phyloP scores from a whole-genome alignment of 2,329 filamentous ascomycete genomes.

The Aspergillus versicolor region DNA sequence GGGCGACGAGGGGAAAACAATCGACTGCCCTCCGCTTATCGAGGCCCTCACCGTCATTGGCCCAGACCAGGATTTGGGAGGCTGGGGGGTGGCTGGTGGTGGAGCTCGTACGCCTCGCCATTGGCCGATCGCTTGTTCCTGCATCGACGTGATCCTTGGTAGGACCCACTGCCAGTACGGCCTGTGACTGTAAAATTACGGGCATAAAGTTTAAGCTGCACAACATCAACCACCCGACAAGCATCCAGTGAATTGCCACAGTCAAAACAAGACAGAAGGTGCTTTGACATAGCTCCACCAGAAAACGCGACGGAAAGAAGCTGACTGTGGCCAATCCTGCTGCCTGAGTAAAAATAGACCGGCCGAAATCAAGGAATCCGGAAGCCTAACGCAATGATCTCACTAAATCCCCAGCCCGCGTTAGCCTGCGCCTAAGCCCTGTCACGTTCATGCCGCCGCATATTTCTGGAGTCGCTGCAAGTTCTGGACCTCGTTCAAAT shows the following conservation, averaged over 20 bases:
- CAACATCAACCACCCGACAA: neutral
- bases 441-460: neutral
- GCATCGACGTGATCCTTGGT: slow-evolving; percentile 1
- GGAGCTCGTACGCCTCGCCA: slow-evolving; percentile 36
- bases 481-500: too few relatives aligned
- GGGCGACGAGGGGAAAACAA: slow-evolving; percentile 9
- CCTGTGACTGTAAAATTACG: slow-evolving; percentile 1
- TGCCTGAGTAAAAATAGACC: slow-evolving; percentile 8
- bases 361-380: slow-evolving; percentile 2
- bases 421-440: slow-evolving; percentile 7
- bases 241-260: neutral
- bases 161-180: slow-evolving; percentile 1
- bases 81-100: slow-evolving; percentile 19
- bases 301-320: neutral
- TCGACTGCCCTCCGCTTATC: slow-evolving; percentile 8
- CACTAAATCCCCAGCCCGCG: neutral
- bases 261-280: neutral
- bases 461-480: too few relatives aligned
- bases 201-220: neutral
- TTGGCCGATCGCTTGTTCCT: slow-evolving; percentile 21
- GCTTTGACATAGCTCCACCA: neutral
- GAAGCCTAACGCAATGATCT: slow-evolving; percentile 4
- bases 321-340: neutral
- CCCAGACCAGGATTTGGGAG: slow-evolving; percentile 8
- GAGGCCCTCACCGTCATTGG: slow-evolving; percentile 7